phyloP scores from a whole-genome alignment of 306 rosid species.

The Mimosa pudica region DNA sequence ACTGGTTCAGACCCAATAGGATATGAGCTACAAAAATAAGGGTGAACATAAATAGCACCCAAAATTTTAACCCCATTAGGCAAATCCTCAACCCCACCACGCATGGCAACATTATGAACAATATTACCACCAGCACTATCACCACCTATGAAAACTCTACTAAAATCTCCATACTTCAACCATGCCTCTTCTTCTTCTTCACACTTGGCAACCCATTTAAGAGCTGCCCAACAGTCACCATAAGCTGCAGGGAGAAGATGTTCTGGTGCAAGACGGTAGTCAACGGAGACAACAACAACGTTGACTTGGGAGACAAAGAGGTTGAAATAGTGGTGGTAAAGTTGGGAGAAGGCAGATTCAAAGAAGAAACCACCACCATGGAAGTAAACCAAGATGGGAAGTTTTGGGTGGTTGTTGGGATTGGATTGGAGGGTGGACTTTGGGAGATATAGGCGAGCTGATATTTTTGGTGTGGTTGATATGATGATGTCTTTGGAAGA shows the following conservation, averaged over 20 bases:
- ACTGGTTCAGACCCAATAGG: conserved; percentile 36
- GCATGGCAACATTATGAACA: conserved; percentile 47
- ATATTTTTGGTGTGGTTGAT: conserved; percentile 38
- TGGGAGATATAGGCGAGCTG: conserved; percentile 41
- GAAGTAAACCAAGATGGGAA: conserved; percentile 49
- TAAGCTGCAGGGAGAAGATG: conserved; percentile 42
- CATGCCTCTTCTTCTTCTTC: conserved; percentile 41
- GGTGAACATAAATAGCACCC: conserved; percentile 46
- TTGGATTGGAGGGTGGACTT: background rate
- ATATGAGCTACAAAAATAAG: conserved; percentile 45
- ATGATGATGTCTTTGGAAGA: conserved; percentile 54
- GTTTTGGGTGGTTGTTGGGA: background rate
- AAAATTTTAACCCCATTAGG: conserved; percentile 31
- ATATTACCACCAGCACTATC: conserved; percentile 61
- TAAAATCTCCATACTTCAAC: conserved; percentile 40
- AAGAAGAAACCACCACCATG: conserved; percentile 49
- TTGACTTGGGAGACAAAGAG: conserved; percentile 37
- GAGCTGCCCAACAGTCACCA: conserved; percentile 46
- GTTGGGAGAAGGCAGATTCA: conserved; percentile 48
- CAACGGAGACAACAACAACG: conserved; percentile 46
- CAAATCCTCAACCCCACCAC: conserved; percentile 41
- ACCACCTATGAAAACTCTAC: conserved; percentile 44
- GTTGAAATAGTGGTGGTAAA: conserved; percentile 40
- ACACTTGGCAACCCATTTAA: conserved; percentile 40
- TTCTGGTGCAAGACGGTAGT: conserved; percentile 49